Evolutionary conservation across 2,329 filamentous ascomycete genomes (phyloP).

Genomic region (Aspergillus nomiae): DNA sequence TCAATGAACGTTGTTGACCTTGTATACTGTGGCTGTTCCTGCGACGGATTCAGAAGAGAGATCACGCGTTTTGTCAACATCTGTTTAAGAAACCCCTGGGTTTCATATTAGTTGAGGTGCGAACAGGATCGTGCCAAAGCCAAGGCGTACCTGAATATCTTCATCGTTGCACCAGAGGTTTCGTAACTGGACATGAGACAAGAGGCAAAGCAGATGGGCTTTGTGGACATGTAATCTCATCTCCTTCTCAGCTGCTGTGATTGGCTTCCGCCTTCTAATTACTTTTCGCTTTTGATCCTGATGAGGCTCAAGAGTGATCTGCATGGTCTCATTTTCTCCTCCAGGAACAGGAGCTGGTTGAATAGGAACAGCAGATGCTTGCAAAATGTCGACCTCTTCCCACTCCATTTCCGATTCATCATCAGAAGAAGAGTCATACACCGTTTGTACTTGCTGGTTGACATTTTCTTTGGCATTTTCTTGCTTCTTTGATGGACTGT

Average conservation of each 20-base stretch:
- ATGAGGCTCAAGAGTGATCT: constrained; percentile 42
- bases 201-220: constrained; percentile 77
- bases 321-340: constrained; percentile 29
- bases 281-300: constrained; percentile 26
- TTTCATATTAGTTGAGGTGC: constrained; percentile 16
- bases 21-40: constrained; percentile 70
- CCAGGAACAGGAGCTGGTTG: constrained; percentile 19
- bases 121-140: neutral
- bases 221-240: constrained; percentile 79
- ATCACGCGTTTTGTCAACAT: constrained; percentile 68
- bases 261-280: constrained; percentile 50
- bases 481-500: constrained; percentile 8
- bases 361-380: constrained; percentile 26
- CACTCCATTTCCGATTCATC: constrained; percentile 66
- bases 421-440: constrained; percentile 47
- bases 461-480: constrained; percentile 13
- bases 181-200: constrained; percentile 74
- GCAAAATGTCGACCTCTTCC: constrained; percentile 59
- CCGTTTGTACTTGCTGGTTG: constrained; percentile 29
- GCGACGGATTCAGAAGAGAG: constrained; percentile 68
- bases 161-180: constrained; percentile 89
- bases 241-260: constrained; percentile 60
- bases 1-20: constrained; percentile 75
- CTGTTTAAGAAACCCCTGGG: constrained; percentile 54
- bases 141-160: constrained; percentile 60